Conservation (phyloP, 2,329 filamentous ascomycete species). For the Alternaria hordeiaustralica region DNA sequence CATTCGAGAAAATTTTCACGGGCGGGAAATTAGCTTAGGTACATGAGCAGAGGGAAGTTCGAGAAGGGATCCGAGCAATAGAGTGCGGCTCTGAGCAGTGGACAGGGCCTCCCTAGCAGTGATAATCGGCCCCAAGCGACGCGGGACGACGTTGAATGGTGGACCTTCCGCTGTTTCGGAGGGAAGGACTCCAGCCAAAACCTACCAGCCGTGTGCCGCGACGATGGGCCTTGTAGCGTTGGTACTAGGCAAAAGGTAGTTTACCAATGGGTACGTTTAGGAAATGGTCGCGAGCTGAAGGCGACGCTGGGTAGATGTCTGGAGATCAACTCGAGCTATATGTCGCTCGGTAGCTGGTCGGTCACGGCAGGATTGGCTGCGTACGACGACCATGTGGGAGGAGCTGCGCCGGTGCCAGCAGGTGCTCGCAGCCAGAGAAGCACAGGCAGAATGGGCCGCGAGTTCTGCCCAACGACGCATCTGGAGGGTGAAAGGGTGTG, state of each 20-base stretch:
- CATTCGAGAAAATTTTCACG: constrained; percentile 40
- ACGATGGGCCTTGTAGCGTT: constrained; percentile 30
- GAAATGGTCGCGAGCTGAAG: constrained; percentile 24
- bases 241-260: constrained; percentile 23
- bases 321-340: constrained; percentile 14
- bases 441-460: constrained; percentile 29
- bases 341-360: constrained; percentile 27
- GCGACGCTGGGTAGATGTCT: constrained; percentile 4
- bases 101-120: constrained; percentile 39
- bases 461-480: constrained; percentile 29
- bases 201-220: constrained; percentile 32
- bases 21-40: constrained; percentile 45
- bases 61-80: constrained; percentile 40
- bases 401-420: constrained; percentile 24
- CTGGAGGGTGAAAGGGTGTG: constrained; percentile 14
- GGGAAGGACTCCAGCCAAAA: constrained; percentile 20
- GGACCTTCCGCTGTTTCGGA: constrained; percentile 35
- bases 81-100: constrained; percentile 44
- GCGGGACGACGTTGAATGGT: constrained; percentile 42
- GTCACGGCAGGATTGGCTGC: constrained; percentile 18
- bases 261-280: constrained; percentile 3
- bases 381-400: constrained; percentile 30
- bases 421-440: constrained; percentile 18
- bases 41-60: constrained; percentile 29
- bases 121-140: constrained; percentile 23